Evolutionary conservation across 352 stramenopile species (phyloP), one percentile per base, ranked within the genome.

Genomic region (Thalassiosira ordinaria): DNA sequence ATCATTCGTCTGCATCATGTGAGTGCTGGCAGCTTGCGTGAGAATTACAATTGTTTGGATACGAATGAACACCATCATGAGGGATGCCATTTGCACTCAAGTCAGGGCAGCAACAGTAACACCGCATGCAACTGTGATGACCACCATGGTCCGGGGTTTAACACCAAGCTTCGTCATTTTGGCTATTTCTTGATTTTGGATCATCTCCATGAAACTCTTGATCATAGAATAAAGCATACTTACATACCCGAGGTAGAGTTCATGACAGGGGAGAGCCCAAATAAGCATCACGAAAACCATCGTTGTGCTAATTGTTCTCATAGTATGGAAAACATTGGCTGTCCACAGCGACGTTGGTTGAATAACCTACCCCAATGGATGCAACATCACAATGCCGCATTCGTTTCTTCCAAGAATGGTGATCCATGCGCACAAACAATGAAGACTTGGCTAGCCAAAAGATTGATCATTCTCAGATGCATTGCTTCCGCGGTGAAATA

Each of bases 121-220:
- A 53, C n/a, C 13, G 35, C 27, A 49, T 11, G 53, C 31, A 24
- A 29, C 26, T 24, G 39, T 18, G 44, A 53, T 16, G 37, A 46
- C 27, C 26, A 41, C 61, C 27, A 18, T 24, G 31, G 26, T 44
- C 41, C 49, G 51, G 39, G 22, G 11, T 22, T 18, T 11, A 46
- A 66, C 16, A n/a, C 24, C 31, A 22, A 22, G 24, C 56, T 74
- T 9, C 67, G 66, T n/a, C 33, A 64, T 9, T 91, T 86, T 62
- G 86, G 86, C 16, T 93, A 90, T 72, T 93, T 93, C 68, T 51
- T 92, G 1, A 60, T 92, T 35, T 74, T 92, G 3, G 87, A 92
- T 64, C 74, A 82, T n/a, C 66, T 92, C 39, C 44, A 83, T 22
- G 67, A 84, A 20, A 91, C 82, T 8, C 64, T 91, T 0, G 72